phyloP scores from a whole-genome alignment of 225 moss, liverwort and hornwort species.

The Climacium dendroides region DNA sequence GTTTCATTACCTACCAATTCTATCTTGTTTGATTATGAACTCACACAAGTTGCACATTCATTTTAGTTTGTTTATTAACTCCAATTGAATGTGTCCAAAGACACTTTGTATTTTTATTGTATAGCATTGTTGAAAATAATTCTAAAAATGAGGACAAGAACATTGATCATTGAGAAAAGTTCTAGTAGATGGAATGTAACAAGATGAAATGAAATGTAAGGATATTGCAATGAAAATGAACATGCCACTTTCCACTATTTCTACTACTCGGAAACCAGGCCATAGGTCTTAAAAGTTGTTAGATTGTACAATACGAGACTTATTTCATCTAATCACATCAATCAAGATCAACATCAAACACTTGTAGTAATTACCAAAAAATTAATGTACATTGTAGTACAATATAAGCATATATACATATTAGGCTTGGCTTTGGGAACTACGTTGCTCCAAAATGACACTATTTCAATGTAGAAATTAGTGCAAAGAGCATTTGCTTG shows the following conservation, averaged over 20 bases:
- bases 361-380: not conserved
- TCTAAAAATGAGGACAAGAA: not conserved
- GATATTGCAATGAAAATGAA: not conserved
- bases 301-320: not conserved
- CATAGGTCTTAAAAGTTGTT: not conserved
- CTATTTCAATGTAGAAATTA: not conserved
- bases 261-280: not conserved
- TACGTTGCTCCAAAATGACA: fast-evolving
- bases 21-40: fast-evolving
- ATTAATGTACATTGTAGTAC: not conserved
- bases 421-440: fast-evolving
- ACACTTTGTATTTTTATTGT: not conserved
- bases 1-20: not conserved
- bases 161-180: not conserved
- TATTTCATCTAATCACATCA: fast-evolving
- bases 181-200: not conserved
- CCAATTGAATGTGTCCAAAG: fast-evolving
- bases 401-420: not conserved
- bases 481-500: not conserved
- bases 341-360: fast-evolving
- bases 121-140: not conserved
- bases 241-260: not conserved
- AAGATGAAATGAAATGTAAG: not conserved
- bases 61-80: not conserved
- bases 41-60: not conserved